Base-by-base conservation (phyloP, 352 stramenopile species). In the Globisporangium lucens region DNA sequence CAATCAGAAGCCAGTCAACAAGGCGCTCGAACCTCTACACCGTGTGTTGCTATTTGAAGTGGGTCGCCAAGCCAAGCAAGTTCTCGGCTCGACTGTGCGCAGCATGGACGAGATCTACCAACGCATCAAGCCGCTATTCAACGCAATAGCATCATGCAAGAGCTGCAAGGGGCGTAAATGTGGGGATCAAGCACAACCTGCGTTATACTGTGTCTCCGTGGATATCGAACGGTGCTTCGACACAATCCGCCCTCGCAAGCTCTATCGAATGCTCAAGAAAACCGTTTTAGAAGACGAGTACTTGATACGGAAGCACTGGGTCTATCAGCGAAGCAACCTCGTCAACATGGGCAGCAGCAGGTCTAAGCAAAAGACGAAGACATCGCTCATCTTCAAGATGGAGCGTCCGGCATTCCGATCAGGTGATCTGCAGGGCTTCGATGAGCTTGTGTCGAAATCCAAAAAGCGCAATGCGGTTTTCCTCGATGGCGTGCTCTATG, bases 201-300 rank as follows among this genome's bases (percentile, higher is more conserved):
- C 68, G 38, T 46, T 86, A 24, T 92, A 90, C 52, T 87, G 79
- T 51, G 82, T 91, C 6, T 78, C 77, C 7, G 80, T 94, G 8
- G 87, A 94, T 35, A 82, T 93, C n/a, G 85, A 92, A 52, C 75
- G 83, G 2, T 94, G 87, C 46, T 94, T 94, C 60, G 87, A 94
- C 72, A 93, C 82, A 1, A 93, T 94, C 59, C 80, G 78, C 6
- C 79, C 82, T 4, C 72, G 68, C 3, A 90, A 88, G 65, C 73
- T 94, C 2, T 83, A 89, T 35, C 74, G 83, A 17, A 72, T 91
- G 12, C 63, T 94, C 8, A 90, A 90, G 36, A 85, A 85, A 53
- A 66, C 80, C 2, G 64, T 94, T 3, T 61, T 63, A 52, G 81
- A 94, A 74, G 81, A 93, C 1, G 79, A 90, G 56, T 94, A 94